Conservation (phyloP, 2,329 filamentous ascomycete genomes). For the Boeremia lycopersici region DNA sequence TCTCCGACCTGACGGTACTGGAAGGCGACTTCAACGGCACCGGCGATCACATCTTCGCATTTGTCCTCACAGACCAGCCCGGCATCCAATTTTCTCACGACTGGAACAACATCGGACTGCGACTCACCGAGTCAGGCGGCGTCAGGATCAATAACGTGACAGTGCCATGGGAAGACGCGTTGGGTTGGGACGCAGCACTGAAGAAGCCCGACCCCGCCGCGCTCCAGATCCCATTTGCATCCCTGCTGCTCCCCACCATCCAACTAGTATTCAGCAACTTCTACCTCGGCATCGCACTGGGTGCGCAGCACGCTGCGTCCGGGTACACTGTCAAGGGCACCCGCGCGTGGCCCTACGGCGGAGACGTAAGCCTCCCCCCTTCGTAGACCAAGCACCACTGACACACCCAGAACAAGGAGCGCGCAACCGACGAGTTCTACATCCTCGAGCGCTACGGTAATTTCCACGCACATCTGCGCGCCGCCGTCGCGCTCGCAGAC, state of each 20-base stretch:
- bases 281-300: slow-evolving; percentile 67
- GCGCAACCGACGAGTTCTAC: slow-evolving; percentile 67
- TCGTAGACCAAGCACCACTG: background rate
- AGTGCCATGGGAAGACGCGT: slow-evolving; percentile 64
- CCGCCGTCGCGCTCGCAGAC: slow-evolving; percentile 64
- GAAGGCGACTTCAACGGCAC: slow-evolving; percentile 67
- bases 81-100: slow-evolving; percentile 65
- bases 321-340: slow-evolving; percentile 64
- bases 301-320: slow-evolving; percentile 61
- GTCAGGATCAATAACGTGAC: slow-evolving; percentile 65
- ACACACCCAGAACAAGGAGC: slow-evolving; percentile 56
- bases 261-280: slow-evolving; percentile 71
- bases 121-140: slow-evolving; percentile 67
- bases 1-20: slow-evolving; percentile 69
- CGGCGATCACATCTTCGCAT: slow-evolving; percentile 66
- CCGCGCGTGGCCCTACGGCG: slow-evolving; percentile 68
- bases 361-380: slow-evolving; percentile 49
- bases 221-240: slow-evolving; percentile 61
- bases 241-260: slow-evolving; percentile 66
- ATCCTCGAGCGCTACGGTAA: slow-evolving; percentile 69
- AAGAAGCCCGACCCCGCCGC: slow-evolving; percentile 59
- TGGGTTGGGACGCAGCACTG: slow-evolving; percentile 62
- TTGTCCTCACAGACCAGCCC: slow-evolving; percentile 63
- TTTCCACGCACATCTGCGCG: slow-evolving; percentile 66
- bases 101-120: slow-evolving; percentile 69